phyloP scores from a whole-genome alignment of 2,329 filamentous ascomycete species.

The Fusarium fracticaudum region DNA sequence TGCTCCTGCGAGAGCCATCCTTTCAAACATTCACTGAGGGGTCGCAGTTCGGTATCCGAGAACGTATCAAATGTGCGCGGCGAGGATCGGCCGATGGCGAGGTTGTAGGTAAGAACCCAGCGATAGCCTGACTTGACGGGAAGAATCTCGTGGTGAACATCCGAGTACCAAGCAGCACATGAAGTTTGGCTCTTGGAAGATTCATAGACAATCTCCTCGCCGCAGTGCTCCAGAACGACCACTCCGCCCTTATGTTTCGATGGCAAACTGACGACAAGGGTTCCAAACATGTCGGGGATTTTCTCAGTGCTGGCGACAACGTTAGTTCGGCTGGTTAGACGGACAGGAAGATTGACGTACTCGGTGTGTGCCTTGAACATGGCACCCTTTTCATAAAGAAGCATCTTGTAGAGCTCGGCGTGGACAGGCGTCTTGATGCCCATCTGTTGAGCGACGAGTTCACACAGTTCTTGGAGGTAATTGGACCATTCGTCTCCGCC shows the following conservation, averaged over 20 bases:
- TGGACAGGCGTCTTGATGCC: conserved; percentile 45
- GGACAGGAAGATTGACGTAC: conserved; percentile 21
- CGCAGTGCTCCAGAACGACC: conserved; percentile 52
- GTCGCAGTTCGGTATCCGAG: too few species aligned
- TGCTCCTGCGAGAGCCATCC: neutral
- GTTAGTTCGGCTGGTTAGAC: neutral
- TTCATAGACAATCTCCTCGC: conserved; percentile 44
- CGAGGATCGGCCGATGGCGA: conserved; percentile 43
- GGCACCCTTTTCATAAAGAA: conserved; percentile 60
- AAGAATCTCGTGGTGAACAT: conserved; percentile 62
- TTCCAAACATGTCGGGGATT: conserved; percentile 59
- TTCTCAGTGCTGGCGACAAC: conserved; percentile 52
- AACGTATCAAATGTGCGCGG: conserved; percentile 10
- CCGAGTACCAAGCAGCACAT: conserved; percentile 56
- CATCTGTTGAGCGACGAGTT: conserved; percentile 42
- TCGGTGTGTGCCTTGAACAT: conserved; percentile 60
- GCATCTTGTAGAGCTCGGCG: conserved; percentile 57
- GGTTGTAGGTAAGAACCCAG: conserved; percentile 63
- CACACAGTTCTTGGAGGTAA: conserved; percentile 39
- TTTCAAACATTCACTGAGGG: too few species aligned
- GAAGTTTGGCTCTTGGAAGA: conserved; percentile 41
- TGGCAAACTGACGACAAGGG: conserved; percentile 58
- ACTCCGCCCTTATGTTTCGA: conserved; percentile 59
- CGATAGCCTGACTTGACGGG: conserved; percentile 59
- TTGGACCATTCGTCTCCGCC: conserved; percentile 47